Percentiles rank a stretch among this genome's conserved stretches.
Evolutionary conservation across 306 rosid species (phyloP).

Genomic region (Arachis hypogaea): DNA sequence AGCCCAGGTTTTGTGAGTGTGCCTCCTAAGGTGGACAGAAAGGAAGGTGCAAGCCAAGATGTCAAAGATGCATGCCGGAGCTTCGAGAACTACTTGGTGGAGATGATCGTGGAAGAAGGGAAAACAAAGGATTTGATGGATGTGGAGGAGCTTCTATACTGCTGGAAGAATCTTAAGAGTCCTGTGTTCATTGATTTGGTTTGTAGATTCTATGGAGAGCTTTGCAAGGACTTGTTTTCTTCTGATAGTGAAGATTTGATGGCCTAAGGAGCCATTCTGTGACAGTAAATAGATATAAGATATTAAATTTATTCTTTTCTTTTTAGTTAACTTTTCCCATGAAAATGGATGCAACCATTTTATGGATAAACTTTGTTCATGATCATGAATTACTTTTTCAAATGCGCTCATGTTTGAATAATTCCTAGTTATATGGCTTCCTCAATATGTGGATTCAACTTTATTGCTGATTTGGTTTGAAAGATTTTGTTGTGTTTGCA

Average conservation of each 20-base stretch:
- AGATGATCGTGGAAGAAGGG: conserved; percentile 93
- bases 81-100: conserved; percentile 83
- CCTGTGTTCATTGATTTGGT: conserved; percentile 83
- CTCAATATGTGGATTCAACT: not conserved
- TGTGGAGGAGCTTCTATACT: conserved; percentile 82
- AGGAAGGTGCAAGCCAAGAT: conserved; percentile 39
- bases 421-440: not conserved
- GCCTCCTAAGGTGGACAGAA: conserved; percentile 15
- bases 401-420: not conserved
- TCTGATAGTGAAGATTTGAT: conserved; percentile 39
- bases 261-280: conserved; percentile 17
- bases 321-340: not conserved
- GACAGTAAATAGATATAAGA: conserved; percentile 26
- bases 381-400: not conserved
- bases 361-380: not conserved
- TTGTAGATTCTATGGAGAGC: conserved; percentile 84
- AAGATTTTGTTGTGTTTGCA: not conserved
- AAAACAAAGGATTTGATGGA: conserved; percentile 73
- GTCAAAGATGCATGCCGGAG: conserved; percentile 89
- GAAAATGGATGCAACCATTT: conserved; percentile 16
- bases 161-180: conserved; percentile 81
- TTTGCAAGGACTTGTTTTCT: conserved; percentile 86
- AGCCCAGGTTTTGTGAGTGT: conserved; percentile 50
- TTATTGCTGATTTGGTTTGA: conserved; percentile 6
- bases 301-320: not conserved